Evolutionary conservation across 768 basidiomycete genomes (phyloP).

Genomic region (Boletus fagicola): DNA sequence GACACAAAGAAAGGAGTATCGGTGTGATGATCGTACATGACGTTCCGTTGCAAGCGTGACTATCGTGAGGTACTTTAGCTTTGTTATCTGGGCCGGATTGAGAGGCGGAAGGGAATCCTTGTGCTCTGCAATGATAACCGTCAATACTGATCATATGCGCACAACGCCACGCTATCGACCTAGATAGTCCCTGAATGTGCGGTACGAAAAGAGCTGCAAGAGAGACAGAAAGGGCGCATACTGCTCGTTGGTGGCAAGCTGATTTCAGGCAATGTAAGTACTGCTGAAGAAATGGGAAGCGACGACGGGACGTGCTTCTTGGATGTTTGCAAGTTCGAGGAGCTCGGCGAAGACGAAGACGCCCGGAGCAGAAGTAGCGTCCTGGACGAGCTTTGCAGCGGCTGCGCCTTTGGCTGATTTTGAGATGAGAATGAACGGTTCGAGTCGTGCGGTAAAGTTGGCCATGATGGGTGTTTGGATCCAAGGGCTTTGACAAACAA

Average conservation of each 20-base stretch:
- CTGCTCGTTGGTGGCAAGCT: slow-evolving; percentile 71
- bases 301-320: slow-evolving; percentile 56
- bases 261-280: slow-evolving; percentile 8
- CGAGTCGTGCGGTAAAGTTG: slow-evolving; percentile 67
- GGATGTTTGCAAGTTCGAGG: slow-evolving; percentile 76
- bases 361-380: slow-evolving; percentile 85
- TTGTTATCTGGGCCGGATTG: slow-evolving; percentile 70
- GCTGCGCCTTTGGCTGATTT: slow-evolving; percentile 91
- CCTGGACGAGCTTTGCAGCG: slow-evolving; percentile 82
- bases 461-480: slow-evolving; percentile 32
- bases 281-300: neutral
- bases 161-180: slow-evolving; percentile 43
- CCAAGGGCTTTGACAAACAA: slow-evolving; percentile 1
- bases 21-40: slow-evolving; percentile 52
- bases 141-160: neutral
- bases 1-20: neutral
- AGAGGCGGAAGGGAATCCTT: slow-evolving; percentile 65
- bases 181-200: slow-evolving; percentile 80
- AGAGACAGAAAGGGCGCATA: slow-evolving; percentile 60
- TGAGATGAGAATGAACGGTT: slow-evolving; percentile 89
- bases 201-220: slow-evolving; percentile 87
- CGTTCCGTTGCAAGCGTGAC: slow-evolving; percentile 76
- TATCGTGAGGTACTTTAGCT: slow-evolving; percentile 91
- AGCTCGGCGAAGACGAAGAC: slow-evolving; percentile 93
- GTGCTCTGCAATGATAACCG: slow-evolving; percentile 47